Evolutionary conservation across 2,329 filamentous ascomycete species (phyloP), one percentile per base, ranked within the genome.

Genomic region (Stenocarpella maydis): DNA sequence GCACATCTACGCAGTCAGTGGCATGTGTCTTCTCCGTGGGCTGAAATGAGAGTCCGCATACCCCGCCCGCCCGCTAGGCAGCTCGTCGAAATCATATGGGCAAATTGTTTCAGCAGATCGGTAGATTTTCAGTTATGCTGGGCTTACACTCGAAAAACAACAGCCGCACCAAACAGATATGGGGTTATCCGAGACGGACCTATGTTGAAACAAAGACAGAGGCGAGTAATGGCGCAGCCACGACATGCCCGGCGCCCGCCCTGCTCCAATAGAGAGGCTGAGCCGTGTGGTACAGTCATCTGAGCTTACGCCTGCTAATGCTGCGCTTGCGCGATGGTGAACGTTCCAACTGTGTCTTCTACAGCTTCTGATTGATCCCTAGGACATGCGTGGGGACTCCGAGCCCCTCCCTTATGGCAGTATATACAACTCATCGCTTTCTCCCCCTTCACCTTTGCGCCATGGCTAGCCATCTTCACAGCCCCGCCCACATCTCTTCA

Each of bases 301-400:
- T 52, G 52, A 47, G 64, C 64, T 67, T 45, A 67, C 43, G n/a
- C n/a, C 34, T 37, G 39, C 52, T 55, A 34, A 54, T n/a, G 52
- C 31, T 37, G 64, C 14, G 17, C n/a, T 53, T 55, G 50, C 55
- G 64, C 39, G 41, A 66, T 66, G 64, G 64, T 47, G 12, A 24
- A 37, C 64, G 34, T 15, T n/a, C 24, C 24, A 21, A 53, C 28
- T 54, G 47, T 39, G 17, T 4, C 50, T 19, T 19, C 41, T 47
- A 26, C 17, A 54, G 50, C 31, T 54, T 55, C 15, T 55, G 41
- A 49, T 37, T 37, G 41, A 19, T 19, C 14, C 31, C 15, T 28
- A 55, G 64, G 64, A 67, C 52, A 17, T 49, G 31, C 49, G 64
- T 67, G 64, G 64, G 64, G 64, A 67, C 28, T 67, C 64, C 64